These are phyloP conservation scores for Coprinopsis cinerea DNA, from an alignment of 768 basidiomycete species.

Conservation along the genomic window DNA sequence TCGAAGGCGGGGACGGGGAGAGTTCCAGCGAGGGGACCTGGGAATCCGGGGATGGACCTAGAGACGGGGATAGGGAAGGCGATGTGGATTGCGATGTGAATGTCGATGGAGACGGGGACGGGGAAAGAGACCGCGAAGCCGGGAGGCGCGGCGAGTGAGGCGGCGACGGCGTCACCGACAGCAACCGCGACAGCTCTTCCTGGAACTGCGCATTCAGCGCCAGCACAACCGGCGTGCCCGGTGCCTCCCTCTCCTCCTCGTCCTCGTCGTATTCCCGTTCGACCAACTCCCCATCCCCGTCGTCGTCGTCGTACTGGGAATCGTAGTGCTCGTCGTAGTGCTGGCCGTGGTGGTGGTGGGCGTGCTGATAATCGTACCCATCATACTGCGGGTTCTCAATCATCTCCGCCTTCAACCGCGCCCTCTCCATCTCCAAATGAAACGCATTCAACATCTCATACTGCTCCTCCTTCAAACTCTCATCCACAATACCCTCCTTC, in stretches of 20 bases:
- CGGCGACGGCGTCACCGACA: neutral
- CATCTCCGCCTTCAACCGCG: neutral
- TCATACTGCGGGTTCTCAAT: neutral
- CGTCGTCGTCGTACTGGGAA: neutral
- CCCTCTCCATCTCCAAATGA: constrained; percentile 1
- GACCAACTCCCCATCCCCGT: neutral
- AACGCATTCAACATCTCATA: constrained; percentile 20
- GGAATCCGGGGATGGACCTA: neutral
- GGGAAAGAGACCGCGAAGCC: neutral
- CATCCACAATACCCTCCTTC: constrained; percentile 10
- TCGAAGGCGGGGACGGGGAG: constrained; percentile 7
- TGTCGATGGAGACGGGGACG: no score
- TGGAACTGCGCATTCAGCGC: neutral
- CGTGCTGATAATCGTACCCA: neutral
- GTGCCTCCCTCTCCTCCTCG: neutral
- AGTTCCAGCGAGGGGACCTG: neutral
- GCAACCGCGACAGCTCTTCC: constrained; percentile 1
- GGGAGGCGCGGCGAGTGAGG: neutral
- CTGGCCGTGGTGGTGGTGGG: no score
- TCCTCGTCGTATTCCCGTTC: neutral
- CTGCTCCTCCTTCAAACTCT: constrained; percentile 20
- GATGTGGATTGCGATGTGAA: no score
- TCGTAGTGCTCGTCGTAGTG: neutral
- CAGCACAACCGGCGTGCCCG: neutral
- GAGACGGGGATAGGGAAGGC: neutral